Conservation (phyloP, 225 moss, liverwort and hornwort genomes). For the Polytrichum commune region DNA sequence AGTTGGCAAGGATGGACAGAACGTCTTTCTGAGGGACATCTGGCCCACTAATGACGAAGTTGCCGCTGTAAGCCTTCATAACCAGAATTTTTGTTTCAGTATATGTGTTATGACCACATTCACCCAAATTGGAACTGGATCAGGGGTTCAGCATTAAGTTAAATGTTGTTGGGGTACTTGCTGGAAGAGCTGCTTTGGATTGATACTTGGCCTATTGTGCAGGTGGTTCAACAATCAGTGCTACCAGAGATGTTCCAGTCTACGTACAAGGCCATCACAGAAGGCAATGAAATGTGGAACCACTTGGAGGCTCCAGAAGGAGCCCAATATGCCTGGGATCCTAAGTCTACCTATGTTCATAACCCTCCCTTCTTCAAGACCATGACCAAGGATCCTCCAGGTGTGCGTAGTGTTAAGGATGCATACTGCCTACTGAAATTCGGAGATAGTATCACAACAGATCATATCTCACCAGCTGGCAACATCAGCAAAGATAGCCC, state of each 20-base stretch:
- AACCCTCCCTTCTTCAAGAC: slow-evolving; percentile 88
- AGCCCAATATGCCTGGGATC: slow-evolving; percentile 83
- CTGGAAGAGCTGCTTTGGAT: background rate
- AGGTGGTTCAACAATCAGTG: slow-evolving; percentile 77
- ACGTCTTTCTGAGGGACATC: slow-evolving; percentile 76
- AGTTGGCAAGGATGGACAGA: slow-evolving; percentile 66
- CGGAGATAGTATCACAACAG: slow-evolving; percentile 96
- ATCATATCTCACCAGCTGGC: slow-evolving; percentile 97
- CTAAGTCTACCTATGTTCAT: slow-evolving; percentile 82
- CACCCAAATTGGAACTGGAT: no score
- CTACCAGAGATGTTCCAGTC: slow-evolving; percentile 85
- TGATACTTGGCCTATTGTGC: slow-evolving; percentile 6
- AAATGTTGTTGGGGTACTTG: no score
- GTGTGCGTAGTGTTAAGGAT: slow-evolving; percentile 71
- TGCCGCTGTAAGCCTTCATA: slow-evolving; percentile 41
- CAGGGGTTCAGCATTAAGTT: no score
- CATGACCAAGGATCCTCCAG: slow-evolving; percentile 81
- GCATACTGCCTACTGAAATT: slow-evolving; percentile 83
- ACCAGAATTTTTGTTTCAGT: no score
- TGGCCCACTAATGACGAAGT: slow-evolving; percentile 84
- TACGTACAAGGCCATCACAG: slow-evolving; percentile 76
- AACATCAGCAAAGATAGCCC: slow-evolving; percentile 92
- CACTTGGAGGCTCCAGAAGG: slow-evolving; percentile 55
- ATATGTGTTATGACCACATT: no score
- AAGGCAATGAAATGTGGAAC: slow-evolving; percentile 89